phyloP scores from a whole-genome alignment of 331 rosid genomes.

The Acacia pycnantha region DNA sequence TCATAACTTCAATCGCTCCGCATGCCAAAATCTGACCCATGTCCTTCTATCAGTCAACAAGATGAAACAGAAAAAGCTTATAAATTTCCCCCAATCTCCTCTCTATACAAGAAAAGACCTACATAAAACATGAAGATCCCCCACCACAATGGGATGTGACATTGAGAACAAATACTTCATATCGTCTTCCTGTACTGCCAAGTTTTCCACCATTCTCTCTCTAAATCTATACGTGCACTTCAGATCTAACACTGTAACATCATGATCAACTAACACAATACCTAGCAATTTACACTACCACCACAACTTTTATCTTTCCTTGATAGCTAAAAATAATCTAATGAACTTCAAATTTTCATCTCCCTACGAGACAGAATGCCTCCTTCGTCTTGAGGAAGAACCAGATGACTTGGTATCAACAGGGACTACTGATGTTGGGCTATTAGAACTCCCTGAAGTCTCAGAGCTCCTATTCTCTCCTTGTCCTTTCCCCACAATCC shows the following conservation, averaged over 20 bases:
- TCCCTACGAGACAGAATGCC: slow-evolving; percentile 86
- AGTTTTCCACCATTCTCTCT: background rate
- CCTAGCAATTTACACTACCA: slow-evolving; percentile 68
- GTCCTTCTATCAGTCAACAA: background rate
- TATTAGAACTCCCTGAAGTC: slow-evolving; percentile 94
- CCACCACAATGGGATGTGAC: background rate
- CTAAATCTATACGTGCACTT: slow-evolving; percentile 29
- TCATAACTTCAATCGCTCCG: background rate
- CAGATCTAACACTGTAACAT: background rate
- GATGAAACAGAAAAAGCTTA: background rate
- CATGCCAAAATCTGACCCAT: background rate
- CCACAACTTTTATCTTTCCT: slow-evolving; percentile 32
- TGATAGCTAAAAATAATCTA: slow-evolving; percentile 12
- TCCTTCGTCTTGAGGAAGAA: slow-evolving; percentile 75
- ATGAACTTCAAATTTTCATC: background rate
- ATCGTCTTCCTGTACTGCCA: slow-evolving; percentile 15
- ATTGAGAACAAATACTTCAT: background rate
- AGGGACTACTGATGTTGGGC: slow-evolving; percentile 76
- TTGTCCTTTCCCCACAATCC: slow-evolving; percentile 76
- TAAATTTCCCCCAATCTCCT: background rate
- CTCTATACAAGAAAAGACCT: slow-evolving; percentile 13
- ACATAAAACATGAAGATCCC: background rate
- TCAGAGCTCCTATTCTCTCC: slow-evolving; percentile 85
- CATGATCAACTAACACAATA: slow-evolving; percentile 11
- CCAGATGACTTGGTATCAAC: slow-evolving; percentile 74